A percentile compares a stretch with the other conserved stretches of the same genome.
Evolutionary conservation across 352 stramenopile species (phyloP).

Genomic region (Pythium brachiatum): DNA sequence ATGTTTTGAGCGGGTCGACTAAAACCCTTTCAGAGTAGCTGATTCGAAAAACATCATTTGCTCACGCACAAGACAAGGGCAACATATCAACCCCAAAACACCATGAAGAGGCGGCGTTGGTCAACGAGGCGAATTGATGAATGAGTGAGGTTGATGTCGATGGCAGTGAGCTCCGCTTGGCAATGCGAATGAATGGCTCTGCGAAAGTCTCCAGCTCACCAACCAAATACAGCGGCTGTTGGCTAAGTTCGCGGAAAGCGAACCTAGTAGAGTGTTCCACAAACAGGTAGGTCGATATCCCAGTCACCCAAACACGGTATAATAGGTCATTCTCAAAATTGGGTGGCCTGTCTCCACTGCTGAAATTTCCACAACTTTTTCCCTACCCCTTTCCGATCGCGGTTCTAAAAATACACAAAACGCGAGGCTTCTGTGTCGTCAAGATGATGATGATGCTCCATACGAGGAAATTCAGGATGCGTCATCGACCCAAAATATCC

Average conservation of each 20-base stretch:
- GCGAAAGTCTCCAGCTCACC: not conserved
- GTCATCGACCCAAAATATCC: not conserved
- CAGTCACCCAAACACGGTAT: too few relatives aligned
- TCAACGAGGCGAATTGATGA: not conserved
- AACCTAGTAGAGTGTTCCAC: too few relatives aligned
- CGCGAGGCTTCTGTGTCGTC: not conserved
- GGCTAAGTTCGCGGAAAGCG: not conserved
- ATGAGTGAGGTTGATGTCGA: not conserved
- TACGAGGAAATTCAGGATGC: not conserved
- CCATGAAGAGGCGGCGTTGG: not conserved
- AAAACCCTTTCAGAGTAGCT: conserved; percentile 90
- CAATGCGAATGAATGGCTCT: conserved; percentile 4
- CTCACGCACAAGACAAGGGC: conserved; percentile 18
- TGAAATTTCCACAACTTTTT: not conserved
- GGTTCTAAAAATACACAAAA: not conserved
- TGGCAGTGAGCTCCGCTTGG: too few relatives aligned
- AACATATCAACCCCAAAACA: too few relatives aligned
- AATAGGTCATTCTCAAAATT: conserved; percentile 8
- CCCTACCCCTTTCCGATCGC: not conserved
- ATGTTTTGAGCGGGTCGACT: conserved; percentile 81
- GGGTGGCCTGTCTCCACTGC: not conserved
- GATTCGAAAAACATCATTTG: conserved; percentile 87
- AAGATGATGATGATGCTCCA: not conserved
- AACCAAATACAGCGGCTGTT: not conserved
- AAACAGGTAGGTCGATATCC: too few relatives aligned